Conservation (phyloP, 2,329 filamentous ascomycete genomes). For the Epichloe uncinata region DNA sequence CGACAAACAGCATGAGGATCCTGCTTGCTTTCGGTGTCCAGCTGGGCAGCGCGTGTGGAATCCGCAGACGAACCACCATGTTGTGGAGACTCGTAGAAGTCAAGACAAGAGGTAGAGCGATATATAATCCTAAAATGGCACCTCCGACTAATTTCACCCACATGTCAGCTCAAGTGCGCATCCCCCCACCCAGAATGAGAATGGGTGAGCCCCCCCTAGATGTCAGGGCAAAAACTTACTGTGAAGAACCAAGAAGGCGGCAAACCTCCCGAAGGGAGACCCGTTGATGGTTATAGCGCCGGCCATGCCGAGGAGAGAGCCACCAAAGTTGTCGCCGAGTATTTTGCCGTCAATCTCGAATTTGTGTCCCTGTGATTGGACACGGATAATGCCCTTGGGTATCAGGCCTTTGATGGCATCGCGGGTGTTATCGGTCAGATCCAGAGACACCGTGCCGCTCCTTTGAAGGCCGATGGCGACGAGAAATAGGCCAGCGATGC, state of each 20-base stretch:
- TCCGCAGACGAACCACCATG: conserved; percentile 13
- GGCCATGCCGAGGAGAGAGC: conserved; percentile 4
- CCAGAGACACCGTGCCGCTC: conserved; percentile 10
- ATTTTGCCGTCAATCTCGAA: conserved; percentile 15
- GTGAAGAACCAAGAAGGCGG: conserved; percentile 2
- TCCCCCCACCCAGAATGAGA: too few relatives aligned
- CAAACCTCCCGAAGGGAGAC: neutral
- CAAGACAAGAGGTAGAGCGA: conserved; percentile 15
- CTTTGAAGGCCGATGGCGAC: conserved; percentile 14
- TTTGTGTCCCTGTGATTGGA: conserved; percentile 14
- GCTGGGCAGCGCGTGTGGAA: conserved; percentile 9
- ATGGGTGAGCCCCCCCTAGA: too few relatives aligned
- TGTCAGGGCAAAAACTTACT: neutral
- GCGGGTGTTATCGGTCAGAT: conserved; percentile 1
- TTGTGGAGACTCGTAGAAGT: conserved; percentile 15
- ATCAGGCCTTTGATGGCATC: conserved; percentile 12
- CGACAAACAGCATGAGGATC: conserved; percentile 14
- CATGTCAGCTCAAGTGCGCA: neutral
- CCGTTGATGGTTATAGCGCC: conserved; percentile 4
- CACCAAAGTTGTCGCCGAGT: conserved; percentile 9
- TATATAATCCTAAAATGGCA: conserved; percentile 13
- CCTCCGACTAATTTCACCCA: neutral
- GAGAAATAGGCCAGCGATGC: conserved; percentile 19
- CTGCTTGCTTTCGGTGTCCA: conserved; percentile 13
- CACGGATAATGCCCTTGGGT: conserved; percentile 14